Conservation (phyloP, 106 monocot species). For the Iris macrosiphon region DNA sequence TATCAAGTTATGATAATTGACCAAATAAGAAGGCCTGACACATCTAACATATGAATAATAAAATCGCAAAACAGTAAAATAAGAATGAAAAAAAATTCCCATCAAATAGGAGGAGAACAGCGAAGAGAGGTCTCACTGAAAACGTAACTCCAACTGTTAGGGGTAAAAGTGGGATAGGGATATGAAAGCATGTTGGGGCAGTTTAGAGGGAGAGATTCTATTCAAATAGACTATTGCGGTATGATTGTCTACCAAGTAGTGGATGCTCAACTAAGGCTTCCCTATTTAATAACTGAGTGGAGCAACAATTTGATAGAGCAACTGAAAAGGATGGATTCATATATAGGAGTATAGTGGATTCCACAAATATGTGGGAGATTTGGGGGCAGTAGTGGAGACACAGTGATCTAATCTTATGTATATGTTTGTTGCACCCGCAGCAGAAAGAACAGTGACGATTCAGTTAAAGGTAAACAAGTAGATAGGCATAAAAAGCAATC, state of each 20-base stretch:
- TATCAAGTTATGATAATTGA: too few species aligned
- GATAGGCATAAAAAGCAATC: too few species aligned
- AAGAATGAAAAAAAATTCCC: too few species aligned
- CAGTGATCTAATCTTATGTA: background rate
- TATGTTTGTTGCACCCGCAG: too few species aligned
- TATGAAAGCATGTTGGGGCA: background rate
- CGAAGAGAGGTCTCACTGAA: too few species aligned
- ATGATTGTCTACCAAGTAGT: constrained; percentile 1
- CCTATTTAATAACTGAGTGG: background rate
- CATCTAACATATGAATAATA: too few species aligned
- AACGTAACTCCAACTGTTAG: background rate
- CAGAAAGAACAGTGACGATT: too few species aligned
- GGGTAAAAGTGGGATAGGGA: background rate
- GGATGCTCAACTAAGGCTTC: constrained; percentile 5
- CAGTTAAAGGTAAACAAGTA: too few species aligned
- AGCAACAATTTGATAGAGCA: background rate
- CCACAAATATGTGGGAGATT: background rate
- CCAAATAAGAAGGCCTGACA: too few species aligned
- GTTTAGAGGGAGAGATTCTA: too few species aligned
- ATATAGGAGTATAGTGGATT: background rate
- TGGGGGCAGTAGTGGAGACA: background rate
- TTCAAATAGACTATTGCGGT: background rate
- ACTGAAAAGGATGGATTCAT: constrained; percentile 4
- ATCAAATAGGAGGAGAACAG: too few species aligned
- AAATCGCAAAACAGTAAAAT: too few species aligned